phyloP scores from a whole-genome alignment of 2,329 filamentous ascomycete genomes.

The Venturia pyrina region DNA sequence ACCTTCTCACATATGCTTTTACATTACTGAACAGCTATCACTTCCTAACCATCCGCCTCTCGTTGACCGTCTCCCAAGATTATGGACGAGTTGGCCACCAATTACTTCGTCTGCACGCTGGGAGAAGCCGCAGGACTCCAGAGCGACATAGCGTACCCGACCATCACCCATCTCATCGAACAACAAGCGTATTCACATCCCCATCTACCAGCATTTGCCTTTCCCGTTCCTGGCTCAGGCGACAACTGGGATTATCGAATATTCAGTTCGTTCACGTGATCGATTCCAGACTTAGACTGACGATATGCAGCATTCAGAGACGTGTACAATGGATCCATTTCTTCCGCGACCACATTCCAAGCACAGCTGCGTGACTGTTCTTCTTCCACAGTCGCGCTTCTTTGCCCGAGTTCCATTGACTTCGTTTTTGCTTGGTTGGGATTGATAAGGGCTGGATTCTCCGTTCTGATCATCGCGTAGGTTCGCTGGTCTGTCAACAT shows the following conservation, averaged over 20 bases:
- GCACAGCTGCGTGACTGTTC: constrained; percentile 15
- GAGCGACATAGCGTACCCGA: constrained; percentile 30
- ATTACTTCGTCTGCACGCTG: constrained; percentile 53
- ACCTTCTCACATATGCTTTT: not conserved
- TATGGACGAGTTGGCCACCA: constrained; percentile 18
- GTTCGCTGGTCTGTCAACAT: not conserved
- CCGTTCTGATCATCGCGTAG: constrained; percentile 46
- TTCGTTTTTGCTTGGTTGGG: constrained; percentile 53
- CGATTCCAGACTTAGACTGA: not conserved
- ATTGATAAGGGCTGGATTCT: constrained; percentile 44
- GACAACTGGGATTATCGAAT: constrained; percentile 21
- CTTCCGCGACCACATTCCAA: constrained; percentile 26
- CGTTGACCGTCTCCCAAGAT: not conserved
- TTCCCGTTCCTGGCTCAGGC: constrained; percentile 27
- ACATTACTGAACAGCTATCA: no score
- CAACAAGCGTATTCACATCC: constrained; percentile 32
- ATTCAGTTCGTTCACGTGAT: constrained; percentile 17
- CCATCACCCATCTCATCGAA: constrained; percentile 40
- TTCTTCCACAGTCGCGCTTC: constrained; percentile 37
- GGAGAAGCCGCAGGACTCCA: constrained; percentile 38
- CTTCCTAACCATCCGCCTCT: no score
- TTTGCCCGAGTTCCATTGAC: constrained; percentile 46
- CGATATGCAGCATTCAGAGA: constrained; percentile 20
- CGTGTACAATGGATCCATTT: constrained; percentile 24
- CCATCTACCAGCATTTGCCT: constrained; percentile 39